Evolutionary conservation across 2,329 filamentous ascomycete species (phyloP).

Genomic region (Aureobasidium uvarum): DNA sequence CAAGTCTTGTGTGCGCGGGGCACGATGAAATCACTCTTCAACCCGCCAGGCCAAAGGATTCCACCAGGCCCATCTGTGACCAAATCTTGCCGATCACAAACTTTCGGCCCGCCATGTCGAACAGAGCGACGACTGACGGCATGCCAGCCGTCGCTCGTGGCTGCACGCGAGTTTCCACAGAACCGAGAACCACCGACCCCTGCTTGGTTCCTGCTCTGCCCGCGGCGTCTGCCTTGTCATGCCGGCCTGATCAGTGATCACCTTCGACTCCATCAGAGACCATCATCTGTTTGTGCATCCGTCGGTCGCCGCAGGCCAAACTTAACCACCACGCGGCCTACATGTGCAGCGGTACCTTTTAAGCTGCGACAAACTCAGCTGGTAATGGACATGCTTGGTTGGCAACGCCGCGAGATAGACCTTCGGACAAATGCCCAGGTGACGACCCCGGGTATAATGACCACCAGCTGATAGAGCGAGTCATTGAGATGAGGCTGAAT

Average conservation of each 20-base stretch:
- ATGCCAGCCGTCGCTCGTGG: conserved; percentile 6
- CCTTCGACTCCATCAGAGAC: not conserved
- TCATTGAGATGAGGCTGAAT: conserved; percentile 12
- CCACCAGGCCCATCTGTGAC: not conserved
- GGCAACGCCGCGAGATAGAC: not conserved
- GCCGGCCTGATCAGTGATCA: not conserved
- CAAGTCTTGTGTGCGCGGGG: conserved; percentile 19
- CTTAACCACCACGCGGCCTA: not conserved
- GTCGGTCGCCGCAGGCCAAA: not conserved
- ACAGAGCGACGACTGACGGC: conserved; percentile 9
- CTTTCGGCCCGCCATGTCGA: conserved; percentile 12
- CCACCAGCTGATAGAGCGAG: conserved; percentile 3
- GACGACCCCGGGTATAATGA: not conserved
- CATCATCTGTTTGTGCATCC: not conserved
- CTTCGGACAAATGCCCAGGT: not conserved
- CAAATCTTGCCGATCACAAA: conserved; percentile 17
- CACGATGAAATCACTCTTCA: conserved; percentile 22
- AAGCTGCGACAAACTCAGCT: conserved; percentile 1
- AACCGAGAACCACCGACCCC: not conserved
- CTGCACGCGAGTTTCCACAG: not conserved
- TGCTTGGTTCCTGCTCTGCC: not conserved
- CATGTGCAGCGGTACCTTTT: conserved; percentile 5
- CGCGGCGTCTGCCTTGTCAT: conserved; percentile 3
- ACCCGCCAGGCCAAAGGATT: conserved; percentile 15
- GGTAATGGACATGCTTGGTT: not conserved